phyloP scores from a whole-genome alignment of 2,329 filamentous ascomycete species.

The Clarireedia sp. region DNA sequence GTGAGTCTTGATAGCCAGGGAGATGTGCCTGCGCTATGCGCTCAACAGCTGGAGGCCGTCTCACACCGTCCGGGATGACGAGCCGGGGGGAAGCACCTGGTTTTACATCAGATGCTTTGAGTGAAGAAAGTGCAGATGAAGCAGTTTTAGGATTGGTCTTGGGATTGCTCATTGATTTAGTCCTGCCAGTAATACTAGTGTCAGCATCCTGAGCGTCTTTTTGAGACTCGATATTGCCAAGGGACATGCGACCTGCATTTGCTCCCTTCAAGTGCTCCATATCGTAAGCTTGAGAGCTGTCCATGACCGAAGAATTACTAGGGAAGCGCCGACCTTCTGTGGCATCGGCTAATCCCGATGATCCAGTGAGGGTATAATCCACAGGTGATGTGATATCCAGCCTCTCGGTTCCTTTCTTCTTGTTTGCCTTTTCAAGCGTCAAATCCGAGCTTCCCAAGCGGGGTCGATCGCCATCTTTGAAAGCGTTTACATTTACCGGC shows the following conservation, averaged over 20 bases:
- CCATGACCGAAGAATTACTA: constrained; percentile 10
- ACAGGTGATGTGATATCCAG: not conserved
- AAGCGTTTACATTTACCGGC: constrained; percentile 42
- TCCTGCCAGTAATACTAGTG: constrained; percentile 18
- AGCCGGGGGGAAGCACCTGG: constrained; percentile 18
- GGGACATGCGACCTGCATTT: not conserved
- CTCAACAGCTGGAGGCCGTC: constrained; percentile 29
- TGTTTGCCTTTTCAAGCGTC: constrained; percentile 3
- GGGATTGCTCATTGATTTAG: constrained; percentile 25
- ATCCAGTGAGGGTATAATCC: constrained; percentile 12
- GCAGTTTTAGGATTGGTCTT: constrained; percentile 26
- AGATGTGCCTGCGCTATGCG: constrained; percentile 38
- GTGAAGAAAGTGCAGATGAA: constrained; percentile 24
- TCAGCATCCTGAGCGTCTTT: constrained; percentile 7
- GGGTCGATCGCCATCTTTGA: constrained; percentile 40
- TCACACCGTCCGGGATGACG: constrained; percentile 25
- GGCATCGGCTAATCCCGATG: constrained; percentile 16
- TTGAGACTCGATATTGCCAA: constrained; percentile 4
- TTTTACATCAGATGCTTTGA: constrained; percentile 28
- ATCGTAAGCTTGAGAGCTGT: constrained; percentile 20
- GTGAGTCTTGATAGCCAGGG: constrained; percentile 40
- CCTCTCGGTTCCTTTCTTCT: not conserved
- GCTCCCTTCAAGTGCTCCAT: constrained; percentile 11
- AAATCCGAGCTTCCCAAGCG: constrained; percentile 27
- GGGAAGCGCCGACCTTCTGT: constrained; percentile 10